Conservation (phyloP, 148 eudicot genomes). For the Fagopyrum homotropicum region DNA sequence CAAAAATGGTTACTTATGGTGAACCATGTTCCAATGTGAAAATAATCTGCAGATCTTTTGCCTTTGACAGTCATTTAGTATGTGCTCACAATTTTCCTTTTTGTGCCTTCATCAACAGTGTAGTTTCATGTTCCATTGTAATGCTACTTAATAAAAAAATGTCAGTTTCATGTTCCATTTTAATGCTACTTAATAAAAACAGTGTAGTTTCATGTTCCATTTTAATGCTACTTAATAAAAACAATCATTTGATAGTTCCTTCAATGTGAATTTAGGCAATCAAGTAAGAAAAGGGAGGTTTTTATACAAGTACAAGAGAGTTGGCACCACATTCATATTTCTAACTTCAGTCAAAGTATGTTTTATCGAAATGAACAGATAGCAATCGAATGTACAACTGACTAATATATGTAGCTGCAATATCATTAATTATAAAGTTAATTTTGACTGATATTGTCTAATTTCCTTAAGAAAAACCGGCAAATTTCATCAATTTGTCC, state of each 20-base stretch:
- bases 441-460: neutral
- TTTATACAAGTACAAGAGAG: neutral
- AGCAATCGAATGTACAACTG: neutral
- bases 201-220: neutral
- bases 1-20: neutral
- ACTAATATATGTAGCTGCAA: neutral
- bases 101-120: neutral
- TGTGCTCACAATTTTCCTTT: neutral
- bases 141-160: neutral
- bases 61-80: neutral
- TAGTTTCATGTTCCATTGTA: neutral
- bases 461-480: neutral
- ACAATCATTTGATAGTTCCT: neutral
- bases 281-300: neutral
- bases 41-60: neutral
- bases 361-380: neutral
- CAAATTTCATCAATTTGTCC: neutral
- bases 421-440: neutral
- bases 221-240: neutral
- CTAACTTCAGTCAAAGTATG: neutral
- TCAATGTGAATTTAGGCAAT: neutral
- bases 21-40: neutral
- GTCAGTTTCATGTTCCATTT: neutral
- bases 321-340: neutral
- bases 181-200: neutral